Evolutionary conservation across 192 early-diverging fungal species (phyloP).

Genomic region (Spinellus fusiger): DNA sequence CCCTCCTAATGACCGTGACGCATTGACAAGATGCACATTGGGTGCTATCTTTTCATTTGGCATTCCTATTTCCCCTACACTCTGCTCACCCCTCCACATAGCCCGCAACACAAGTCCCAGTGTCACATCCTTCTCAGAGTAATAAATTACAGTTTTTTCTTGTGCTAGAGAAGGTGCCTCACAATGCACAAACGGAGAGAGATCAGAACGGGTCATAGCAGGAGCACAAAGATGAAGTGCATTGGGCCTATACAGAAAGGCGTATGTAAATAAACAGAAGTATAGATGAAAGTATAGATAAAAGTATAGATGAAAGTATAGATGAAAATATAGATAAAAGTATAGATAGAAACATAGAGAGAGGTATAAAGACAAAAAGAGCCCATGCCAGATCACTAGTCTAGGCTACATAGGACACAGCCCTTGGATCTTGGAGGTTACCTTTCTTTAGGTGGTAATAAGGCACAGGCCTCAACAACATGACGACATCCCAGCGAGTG

Average conservation of each 20-base stretch:
- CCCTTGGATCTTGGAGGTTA: background rate
- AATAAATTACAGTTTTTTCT: conserved; percentile 25
- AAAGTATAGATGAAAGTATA: background rate
- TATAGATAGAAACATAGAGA: too few relatives aligned
- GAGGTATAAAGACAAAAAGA: too few relatives aligned
- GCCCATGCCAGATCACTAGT: background rate
- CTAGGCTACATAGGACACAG: background rate
- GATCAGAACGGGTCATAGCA: conserved; percentile 21
- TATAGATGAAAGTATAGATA: background rate
- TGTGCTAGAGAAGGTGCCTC: conserved; percentile 13
- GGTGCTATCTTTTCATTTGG: background rate
- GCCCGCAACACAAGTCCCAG: conserved; percentile 23
- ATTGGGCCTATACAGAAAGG: conserved; percentile 19
- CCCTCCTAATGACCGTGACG: conserved; percentile 19
- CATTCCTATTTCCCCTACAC: conserved; percentile 26
- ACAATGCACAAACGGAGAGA: conserved; percentile 2
- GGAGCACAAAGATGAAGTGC: conserved; percentile 32
- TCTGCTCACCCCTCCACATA: conserved; percentile 14
- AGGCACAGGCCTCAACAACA: conserved; percentile 27
- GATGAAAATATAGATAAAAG: too few relatives aligned
- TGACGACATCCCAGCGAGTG: conserved; percentile 35
- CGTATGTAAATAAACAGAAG: background rate
- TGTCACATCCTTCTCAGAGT: conserved; percentile 25
- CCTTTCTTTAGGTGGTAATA: conserved; percentile 15
- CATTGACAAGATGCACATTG: conserved; percentile 14